These are phyloP conservation scores for Penicillium coffeae DNA, from an alignment of 495 filamentous ascomycete genomes.

Conservation along the genomic window DNA sequence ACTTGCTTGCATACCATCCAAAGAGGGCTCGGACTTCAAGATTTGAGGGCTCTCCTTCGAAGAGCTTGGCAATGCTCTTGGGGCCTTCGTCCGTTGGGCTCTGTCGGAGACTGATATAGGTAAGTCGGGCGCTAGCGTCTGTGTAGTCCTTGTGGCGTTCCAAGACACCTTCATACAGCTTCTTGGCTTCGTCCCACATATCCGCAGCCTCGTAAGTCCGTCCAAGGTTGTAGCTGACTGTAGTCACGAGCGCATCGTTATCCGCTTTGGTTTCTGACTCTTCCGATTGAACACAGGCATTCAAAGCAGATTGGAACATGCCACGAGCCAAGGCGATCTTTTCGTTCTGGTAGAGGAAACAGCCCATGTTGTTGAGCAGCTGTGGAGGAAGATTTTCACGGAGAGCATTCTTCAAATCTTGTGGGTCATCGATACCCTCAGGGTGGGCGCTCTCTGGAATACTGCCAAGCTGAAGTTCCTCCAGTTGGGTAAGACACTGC, in stretches of 20 bases:
- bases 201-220: conserved; percentile 88
- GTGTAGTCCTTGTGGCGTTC: conserved; percentile 84
- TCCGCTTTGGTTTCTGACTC: conserved; percentile 61
- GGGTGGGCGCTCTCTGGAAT: conserved; percentile 65
- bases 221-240: conserved; percentile 93
- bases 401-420: conserved; percentile 54
- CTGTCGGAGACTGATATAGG: conserved; percentile 84
- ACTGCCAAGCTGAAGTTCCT: conserved; percentile 76
- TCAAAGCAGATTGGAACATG: conserved; percentile 82
- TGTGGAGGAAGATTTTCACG: conserved; percentile 80
- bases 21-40: conserved; percentile 89
- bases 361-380: conserved; percentile 93
- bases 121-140: conserved; percentile 79
- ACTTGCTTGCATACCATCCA: conserved; percentile 87
- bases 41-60: conserved; percentile 72
- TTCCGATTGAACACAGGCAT: conserved; percentile 72
- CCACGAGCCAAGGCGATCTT: conserved; percentile 76
- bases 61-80: conserved; percentile 75
- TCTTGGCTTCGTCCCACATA: conserved; percentile 74
- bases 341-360: conserved; percentile 85
- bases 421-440: conserved; percentile 60
- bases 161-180: conserved; percentile 80
- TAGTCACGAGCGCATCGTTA: conserved; percentile 84
- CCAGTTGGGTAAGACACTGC: conserved; percentile 84
- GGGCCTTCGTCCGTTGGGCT: conserved; percentile 81